Evolutionary conservation across 129 eudicot species (phyloP).

Genomic region (Tagetes erecta): DNA sequence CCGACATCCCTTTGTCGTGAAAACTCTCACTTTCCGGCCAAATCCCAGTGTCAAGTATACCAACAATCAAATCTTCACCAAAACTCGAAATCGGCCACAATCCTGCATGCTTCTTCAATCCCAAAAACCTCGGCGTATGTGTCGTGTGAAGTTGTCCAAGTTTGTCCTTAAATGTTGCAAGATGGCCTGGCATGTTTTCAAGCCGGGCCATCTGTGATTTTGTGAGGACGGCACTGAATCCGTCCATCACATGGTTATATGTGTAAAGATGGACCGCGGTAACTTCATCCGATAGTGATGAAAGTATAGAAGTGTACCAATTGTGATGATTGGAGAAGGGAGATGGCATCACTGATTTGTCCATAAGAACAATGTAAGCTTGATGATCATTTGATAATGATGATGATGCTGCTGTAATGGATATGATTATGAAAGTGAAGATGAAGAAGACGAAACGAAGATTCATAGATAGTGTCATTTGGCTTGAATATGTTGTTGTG

Average conservation of each 20-base stretch:
- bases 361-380: conserved; percentile 54
- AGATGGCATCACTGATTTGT: conserved; percentile 49
- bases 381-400: conserved; percentile 30
- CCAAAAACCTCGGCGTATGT: conserved; percentile 43
- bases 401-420: conserved; percentile 4
- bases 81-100: conserved; percentile 45
- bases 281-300: conserved; percentile 35
- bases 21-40: conserved; percentile 64
- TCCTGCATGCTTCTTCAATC: conserved; percentile 39
- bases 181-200: conserved; percentile 30
- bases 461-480: conserved; percentile 17
- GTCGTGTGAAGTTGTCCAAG: conserved; percentile 50
- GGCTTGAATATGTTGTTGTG: conserved; percentile 27
- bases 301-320: conserved; percentile 52
- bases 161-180: conserved; percentile 41
- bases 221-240: conserved; percentile 44
- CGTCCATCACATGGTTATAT: conserved; percentile 44
- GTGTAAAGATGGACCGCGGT: conserved; percentile 46
- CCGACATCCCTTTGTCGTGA: conserved; percentile 45
- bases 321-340: conserved; percentile 41
- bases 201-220: conserved; percentile 35
- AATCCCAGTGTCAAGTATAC: conserved; percentile 50
- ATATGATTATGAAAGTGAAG: conserved; percentile 11
- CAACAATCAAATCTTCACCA: conserved; percentile 54
- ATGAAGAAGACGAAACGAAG: conserved; percentile 25